Percentiles rank a stretch among this genome's conserved stretches.
phyloP scores from a whole-genome alignment of 23 red algal species.

The Cyanidium caldarium region DNA sequence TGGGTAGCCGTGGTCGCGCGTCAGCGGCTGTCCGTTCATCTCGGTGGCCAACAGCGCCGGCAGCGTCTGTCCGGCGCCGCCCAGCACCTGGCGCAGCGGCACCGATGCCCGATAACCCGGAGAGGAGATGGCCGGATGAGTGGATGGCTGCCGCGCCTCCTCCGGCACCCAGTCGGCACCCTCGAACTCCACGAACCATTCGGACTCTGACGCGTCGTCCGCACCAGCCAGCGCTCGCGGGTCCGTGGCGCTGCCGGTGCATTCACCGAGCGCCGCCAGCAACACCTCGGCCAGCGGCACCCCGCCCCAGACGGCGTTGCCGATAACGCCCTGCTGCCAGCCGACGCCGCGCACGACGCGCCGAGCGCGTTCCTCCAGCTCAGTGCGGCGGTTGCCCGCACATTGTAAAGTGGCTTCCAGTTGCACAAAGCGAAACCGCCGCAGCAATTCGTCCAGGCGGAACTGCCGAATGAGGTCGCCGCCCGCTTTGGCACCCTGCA shows the following conservation, averaged over 20 bases:
- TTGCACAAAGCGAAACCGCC: neutral
- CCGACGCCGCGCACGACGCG: constrained; percentile 39
- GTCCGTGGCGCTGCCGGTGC: neutral
- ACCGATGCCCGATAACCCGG: constrained; percentile 52
- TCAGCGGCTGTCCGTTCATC: constrained; percentile 73
- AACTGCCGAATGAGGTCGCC: constrained; percentile 11
- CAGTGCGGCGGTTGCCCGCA: constrained; percentile 76
- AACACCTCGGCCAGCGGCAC: constrained; percentile 51
- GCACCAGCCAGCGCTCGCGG: neutral
- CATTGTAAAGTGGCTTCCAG: constrained; percentile 43
- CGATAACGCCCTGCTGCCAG: constrained; percentile 57
- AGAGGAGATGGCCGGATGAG: neutral
- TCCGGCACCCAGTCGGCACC: constrained; percentile 43
- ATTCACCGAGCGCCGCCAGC: neutral
- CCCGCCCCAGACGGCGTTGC: constrained; percentile 76
- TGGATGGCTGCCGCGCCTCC: constrained; percentile 4
- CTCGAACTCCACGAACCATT: constrained; percentile 31
- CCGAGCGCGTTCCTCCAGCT: constrained; percentile 32
- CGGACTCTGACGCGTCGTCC: neutral
- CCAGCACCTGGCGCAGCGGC: constrained; percentile 26
- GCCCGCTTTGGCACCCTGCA: constrained; percentile 11
- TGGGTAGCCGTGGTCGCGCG: constrained; percentile 70
- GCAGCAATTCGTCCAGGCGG: constrained; percentile 32
- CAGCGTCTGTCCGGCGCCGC: neutral
- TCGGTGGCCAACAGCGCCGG: constrained; percentile 59